A percentile compares a stretch with the other conserved stretches of the same genome.
Evolutionary conservation across 257 asterid genomes (phyloP).

Genomic region (Solanum pennellii): DNA sequence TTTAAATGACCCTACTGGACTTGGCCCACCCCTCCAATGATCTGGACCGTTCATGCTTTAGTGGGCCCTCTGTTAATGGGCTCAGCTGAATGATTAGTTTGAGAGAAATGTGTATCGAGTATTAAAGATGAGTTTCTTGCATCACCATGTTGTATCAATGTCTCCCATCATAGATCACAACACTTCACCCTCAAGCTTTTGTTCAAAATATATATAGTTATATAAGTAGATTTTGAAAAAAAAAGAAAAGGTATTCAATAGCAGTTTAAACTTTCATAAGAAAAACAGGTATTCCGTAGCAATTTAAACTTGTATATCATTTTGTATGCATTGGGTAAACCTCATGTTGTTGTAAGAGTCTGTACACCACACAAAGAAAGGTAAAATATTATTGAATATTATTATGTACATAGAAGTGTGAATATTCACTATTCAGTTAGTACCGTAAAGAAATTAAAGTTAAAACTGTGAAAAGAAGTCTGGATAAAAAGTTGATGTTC

Average conservation of each 20-base stretch:
- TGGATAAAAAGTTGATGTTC: neutral
- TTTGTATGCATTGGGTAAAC: too few relatives aligned
- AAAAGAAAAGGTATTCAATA: neutral
- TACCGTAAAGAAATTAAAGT: neutral
- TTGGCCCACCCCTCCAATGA: constrained; percentile 21
- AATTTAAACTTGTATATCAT: neutral
- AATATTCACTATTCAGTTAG: neutral
- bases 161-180: neutral
- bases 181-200: neutral
- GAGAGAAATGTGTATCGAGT: neutral
- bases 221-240: neutral
- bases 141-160: neutral
- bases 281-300: neutral
- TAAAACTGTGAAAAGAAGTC: neutral
- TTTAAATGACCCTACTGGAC: constrained; percentile 34
- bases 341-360: neutral
- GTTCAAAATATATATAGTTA: neutral
- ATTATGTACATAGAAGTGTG: neutral
- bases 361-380: too few relatives aligned
- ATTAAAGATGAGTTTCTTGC: neutral
- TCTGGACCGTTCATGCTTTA: constrained; percentile 30
- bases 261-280: neutral
- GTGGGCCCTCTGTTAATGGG: constrained; percentile 43
- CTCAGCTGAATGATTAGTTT: constrained; percentile 37
- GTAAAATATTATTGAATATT: neutral